Percentiles rank a stretch among this genome's conserved stretches.
phyloP scores from a whole-genome alignment of 1,284 basidiomycete genomes.

The Ganoderma multipileum region DNA sequence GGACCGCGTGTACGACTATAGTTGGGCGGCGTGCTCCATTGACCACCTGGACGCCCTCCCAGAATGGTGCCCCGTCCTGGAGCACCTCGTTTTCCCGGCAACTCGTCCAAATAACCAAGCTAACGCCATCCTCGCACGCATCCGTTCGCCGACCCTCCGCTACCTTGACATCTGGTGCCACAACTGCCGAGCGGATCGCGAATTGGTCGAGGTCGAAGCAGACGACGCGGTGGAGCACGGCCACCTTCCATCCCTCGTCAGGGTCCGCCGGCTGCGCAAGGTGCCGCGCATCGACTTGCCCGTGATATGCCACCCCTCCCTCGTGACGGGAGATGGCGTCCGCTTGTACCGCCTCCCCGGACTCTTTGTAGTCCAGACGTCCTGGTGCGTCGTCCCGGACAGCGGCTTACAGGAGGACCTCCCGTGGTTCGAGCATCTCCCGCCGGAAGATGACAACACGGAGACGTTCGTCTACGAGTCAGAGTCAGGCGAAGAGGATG shows the following conservation, averaged over 20 bases:
- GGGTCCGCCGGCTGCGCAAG: slow-evolving; percentile 13
- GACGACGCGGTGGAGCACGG: neutral
- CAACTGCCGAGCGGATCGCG: neutral
- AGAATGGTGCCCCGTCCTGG: slow-evolving; percentile 18
- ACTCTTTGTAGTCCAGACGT: slow-evolving; percentile 10
- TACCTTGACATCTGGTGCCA: slow-evolving; percentile 24
- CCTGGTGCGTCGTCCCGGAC: slow-evolving; percentile 11
- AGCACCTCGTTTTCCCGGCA: slow-evolving; percentile 21
- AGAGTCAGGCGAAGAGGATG: neutral
- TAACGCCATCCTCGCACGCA: neutral
- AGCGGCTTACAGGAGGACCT: slow-evolving; percentile 5
- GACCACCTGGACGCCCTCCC: neutral
- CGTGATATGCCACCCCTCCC: slow-evolving; percentile 17
- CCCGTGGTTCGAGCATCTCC: slow-evolving; percentile 12
- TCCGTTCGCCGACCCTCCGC: slow-evolving; percentile 10
- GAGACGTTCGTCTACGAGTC: neutral
- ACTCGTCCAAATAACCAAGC: neutral
- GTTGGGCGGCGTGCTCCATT: neutral
- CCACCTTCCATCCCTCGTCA: slow-evolving; percentile 3
- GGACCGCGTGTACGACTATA: slow-evolving; percentile 9
- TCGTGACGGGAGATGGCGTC: slow-evolving; percentile 7
- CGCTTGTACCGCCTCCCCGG: slow-evolving; percentile 9
- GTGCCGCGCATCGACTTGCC: slow-evolving; percentile 17
- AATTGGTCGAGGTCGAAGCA: neutral
- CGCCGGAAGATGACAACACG: slow-evolving; percentile 7